A percentile compares a stretch with the other conserved stretches of the same genome.
Evolutionary conservation across 2,329 filamentous ascomycete species (phyloP).

Genomic region (Penicillium sp.): DNA sequence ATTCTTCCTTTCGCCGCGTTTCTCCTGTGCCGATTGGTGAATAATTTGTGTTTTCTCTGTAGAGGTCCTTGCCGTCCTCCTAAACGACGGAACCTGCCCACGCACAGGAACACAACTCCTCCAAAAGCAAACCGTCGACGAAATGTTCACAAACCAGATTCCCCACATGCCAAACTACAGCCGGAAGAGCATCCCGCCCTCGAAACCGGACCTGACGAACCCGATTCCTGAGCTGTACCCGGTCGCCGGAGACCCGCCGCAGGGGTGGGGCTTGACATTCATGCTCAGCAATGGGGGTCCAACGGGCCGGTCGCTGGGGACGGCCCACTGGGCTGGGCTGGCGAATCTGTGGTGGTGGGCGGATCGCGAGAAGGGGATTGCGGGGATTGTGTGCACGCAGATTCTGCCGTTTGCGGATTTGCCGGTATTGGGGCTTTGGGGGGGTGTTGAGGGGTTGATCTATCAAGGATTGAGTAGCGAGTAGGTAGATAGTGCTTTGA

Average conservation of each 20-base stretch:
- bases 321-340: constrained; percentile 60
- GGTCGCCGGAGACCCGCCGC: constrained; percentile 53
- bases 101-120: constrained; percentile 53
- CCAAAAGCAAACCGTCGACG: constrained; percentile 56
- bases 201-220: constrained; percentile 53
- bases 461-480: background rate
- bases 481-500: background rate
- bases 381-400: constrained; percentile 56
- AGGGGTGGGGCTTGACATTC: constrained; percentile 69
- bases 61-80: constrained; percentile 44
- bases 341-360: constrained; percentile 65
- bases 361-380: constrained; percentile 62
- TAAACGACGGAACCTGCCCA: constrained; percentile 66
- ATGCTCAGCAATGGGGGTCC: constrained; percentile 47
- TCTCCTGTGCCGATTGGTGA: no score
- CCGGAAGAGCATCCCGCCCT: constrained; percentile 50
- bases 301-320: constrained; percentile 56
- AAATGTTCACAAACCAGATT: constrained; percentile 67
- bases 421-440: constrained; percentile 7
- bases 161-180: constrained; percentile 60
- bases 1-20: no score
- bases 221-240: constrained; percentile 55
- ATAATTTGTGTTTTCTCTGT: no score
- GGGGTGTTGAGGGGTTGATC: background rate
- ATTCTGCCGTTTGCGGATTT: constrained; percentile 11